A percentile compares a stretch with the other conserved stretches of the same genome.
phyloP scores from a whole-genome alignment of 495 filamentous ascomycete genomes.

The Hypoxylon subgilvum region DNA sequence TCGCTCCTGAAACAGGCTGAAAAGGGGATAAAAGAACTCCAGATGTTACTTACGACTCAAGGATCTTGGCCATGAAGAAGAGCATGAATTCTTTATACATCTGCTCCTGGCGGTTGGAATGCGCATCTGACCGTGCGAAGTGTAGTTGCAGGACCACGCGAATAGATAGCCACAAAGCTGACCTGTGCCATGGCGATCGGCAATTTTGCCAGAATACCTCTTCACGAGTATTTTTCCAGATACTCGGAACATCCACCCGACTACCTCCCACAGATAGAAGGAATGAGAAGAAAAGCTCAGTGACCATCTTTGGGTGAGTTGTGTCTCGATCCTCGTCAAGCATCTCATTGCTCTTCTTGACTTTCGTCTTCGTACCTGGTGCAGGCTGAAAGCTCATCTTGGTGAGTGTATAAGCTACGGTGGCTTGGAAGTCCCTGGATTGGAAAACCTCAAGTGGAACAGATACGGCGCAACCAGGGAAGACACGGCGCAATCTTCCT shows the following conservation, averaged over 20 bases:
- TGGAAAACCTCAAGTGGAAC: conserved; percentile 44
- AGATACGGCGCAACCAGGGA: conserved; percentile 58
- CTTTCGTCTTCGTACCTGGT: conserved; percentile 45
- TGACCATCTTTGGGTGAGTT: conserved; percentile 59
- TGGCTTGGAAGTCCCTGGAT: conserved; percentile 44
- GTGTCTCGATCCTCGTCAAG: conserved; percentile 62
- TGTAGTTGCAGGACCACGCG: conserved; percentile 60
- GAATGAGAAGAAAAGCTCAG: conserved; percentile 58
- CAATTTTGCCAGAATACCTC: conserved; percentile 60
- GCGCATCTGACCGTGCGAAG: conserved; percentile 8
- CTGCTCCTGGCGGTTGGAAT: background rate
- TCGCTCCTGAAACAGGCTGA: no score
- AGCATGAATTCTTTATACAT: conserved; percentile 65
- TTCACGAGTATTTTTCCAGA: conserved; percentile 67
- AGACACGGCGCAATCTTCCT: conserved; percentile 60
- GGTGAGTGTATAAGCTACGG: conserved; percentile 50
- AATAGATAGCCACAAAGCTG: conserved; percentile 64
- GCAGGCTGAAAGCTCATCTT: conserved; percentile 52
- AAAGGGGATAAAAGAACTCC: no score
- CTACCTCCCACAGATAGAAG: conserved; percentile 51
- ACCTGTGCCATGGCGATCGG: conserved; percentile 60
- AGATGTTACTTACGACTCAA: no score
- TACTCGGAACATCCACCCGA: conserved; percentile 33
- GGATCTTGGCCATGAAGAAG: conserved; percentile 53
- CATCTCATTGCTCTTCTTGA: conserved; percentile 46